Base-by-base conservation (phyloP, 768 basidiomycete genomes). In the Agaricus sinodeliciosus region DNA sequence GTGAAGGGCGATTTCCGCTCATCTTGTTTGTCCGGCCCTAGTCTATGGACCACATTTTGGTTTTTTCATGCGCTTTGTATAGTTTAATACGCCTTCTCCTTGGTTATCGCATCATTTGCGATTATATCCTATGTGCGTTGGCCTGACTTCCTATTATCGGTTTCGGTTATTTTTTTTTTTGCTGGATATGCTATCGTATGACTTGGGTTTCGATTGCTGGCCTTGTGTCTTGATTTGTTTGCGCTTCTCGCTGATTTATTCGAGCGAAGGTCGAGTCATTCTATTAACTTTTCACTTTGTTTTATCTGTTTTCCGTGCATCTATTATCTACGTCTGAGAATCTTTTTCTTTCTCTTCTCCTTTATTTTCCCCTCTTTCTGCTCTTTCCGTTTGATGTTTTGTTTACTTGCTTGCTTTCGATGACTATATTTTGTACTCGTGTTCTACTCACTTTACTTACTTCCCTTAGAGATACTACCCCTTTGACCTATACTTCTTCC, bases 341-440 rank as follows among this genome's bases (percentile, higher is more conserved):
- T 57, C n/a, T 34, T 41, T 55, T 55, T 46, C 55, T 35, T 41
- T 44, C 40, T 59, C 55, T 56, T 59, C 56, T 59, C 43, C 63
- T 57, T 48, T 62, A 51, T 51, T 58, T 51, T 42, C 22, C 22
- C 22, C 22, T 28, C 18, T 39, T 35, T 42, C 31, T 22, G 43
- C 19, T 51, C 35, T 48, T 31, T 51, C 35, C 43, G 16, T 46
- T 34, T 16, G 15, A 13, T 27, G 37, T 27, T 35, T 56, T 39
- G 37, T 31, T 26, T 18, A 26, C 51, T 27, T 31, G 31, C 44
- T 40, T 43, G 40, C 39, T 49, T 36, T 49, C 41, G 28, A 48
- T 45, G 25, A 41, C 16, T 12, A 37, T 39, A 16, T 27, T 19
- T 40, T 48, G 28, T 53, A 28, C 41, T 37, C 27, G 37, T 27